A percentile compares a stretch with the other conserved stretches of the same genome.
Evolutionary conservation across 306 rosid species (phyloP).

Genomic region (Prinsepia uniflora): DNA sequence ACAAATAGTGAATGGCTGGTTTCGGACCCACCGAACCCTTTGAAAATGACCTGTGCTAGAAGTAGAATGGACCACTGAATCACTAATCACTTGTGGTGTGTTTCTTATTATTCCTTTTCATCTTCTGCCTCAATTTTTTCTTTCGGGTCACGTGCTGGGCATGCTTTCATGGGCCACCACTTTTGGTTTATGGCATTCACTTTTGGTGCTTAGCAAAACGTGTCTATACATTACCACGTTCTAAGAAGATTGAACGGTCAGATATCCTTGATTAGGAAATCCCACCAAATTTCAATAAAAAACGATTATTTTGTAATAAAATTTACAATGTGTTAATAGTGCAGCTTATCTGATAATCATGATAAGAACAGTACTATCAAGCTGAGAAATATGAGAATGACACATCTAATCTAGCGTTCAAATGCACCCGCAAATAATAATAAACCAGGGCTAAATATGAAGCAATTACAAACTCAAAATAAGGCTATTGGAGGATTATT

Average conservation of each 20-base stretch:
- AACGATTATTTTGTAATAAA: too few relatives aligned
- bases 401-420: too few relatives aligned
- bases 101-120: not conserved
- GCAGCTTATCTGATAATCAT: not conserved
- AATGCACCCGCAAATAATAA: too few relatives aligned
- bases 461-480: conserved; percentile 17
- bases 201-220: not conserved
- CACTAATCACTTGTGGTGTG: not conserved
- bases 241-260: not conserved
- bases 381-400: too few relatives aligned
- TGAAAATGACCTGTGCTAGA: conserved; percentile 48
- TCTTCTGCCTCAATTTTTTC: conserved; percentile 9
- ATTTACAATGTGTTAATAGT: too few relatives aligned
- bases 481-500: conserved; percentile 10
- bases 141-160: conserved; percentile 15
- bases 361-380: not conserved
- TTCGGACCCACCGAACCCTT: conserved; percentile 70
- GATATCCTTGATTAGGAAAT: not conserved
- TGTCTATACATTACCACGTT: not conserved
- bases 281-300: not conserved
- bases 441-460: not conserved
- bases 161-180: conserved; percentile 9
- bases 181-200: not conserved
- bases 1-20: conserved; percentile 51
- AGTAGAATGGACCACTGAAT: conserved; percentile 10